Evolutionary conservation across 306 rosid species (phyloP).

Genomic region (Cajanus cajan): DNA sequence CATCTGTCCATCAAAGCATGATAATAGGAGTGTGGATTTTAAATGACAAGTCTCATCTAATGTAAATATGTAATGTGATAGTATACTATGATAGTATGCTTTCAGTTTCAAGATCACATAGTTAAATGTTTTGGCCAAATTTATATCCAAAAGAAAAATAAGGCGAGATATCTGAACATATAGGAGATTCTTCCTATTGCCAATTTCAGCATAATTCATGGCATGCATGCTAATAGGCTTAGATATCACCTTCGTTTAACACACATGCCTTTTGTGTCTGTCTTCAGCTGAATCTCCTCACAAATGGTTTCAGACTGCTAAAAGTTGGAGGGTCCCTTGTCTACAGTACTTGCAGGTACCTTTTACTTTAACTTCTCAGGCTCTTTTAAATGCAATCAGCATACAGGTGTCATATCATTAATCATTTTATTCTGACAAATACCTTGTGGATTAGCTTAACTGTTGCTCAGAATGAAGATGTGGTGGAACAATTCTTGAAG

Average conservation of each 20-base stretch:
- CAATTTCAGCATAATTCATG: background rate
- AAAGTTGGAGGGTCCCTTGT: constrained; percentile 78
- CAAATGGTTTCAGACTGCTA: constrained; percentile 79
- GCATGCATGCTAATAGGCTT: background rate
- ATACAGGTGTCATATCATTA: background rate
- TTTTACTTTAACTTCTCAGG: constrained; percentile 14
- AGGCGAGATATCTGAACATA: constrained; percentile 1
- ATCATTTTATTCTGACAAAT: background rate
- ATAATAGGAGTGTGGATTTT: background rate
- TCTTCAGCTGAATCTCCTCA: constrained; percentile 75
- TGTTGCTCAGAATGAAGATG: constrained; percentile 81
- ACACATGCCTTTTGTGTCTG: constrained; percentile 18
- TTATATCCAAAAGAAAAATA: background rate
- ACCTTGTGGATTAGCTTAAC: constrained; percentile 59
- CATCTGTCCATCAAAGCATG: background rate
- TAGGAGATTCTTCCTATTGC: background rate
- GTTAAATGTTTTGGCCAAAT: background rate
- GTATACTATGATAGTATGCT: background rate
- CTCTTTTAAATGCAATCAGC: constrained; percentile 2
- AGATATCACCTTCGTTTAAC: background rate
- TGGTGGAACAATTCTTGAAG: constrained; percentile 79
- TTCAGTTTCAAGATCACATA: background rate
- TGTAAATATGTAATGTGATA: background rate
- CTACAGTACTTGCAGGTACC: constrained; percentile 98
- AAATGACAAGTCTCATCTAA: background rate